Evolutionary conservation across 2,329 filamentous ascomycete genomes (phyloP).

Genomic region (Teratosphaeria gauchensis): DNA sequence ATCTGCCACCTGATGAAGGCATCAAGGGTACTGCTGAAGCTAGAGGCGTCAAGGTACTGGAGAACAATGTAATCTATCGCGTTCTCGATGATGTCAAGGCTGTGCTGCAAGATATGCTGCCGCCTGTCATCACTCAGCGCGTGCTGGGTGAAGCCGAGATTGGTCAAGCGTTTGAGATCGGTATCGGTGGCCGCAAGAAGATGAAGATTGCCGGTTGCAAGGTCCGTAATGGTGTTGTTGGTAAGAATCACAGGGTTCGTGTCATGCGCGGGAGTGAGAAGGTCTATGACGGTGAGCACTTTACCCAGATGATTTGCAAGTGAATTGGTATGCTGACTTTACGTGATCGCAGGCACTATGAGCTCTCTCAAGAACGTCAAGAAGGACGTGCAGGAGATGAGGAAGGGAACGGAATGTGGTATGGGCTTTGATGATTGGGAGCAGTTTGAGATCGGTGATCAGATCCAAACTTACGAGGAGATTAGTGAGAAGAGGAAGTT

Average conservation of each 20-base stretch:
- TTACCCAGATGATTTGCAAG: not conserved
- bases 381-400: conserved; percentile 81
- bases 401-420: conserved; percentile 88
- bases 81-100: conserved; percentile 63
- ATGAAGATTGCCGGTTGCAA: conserved; percentile 78
- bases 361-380: conserved; percentile 82
- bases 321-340: not conserved
- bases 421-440: conserved; percentile 75
- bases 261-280: conserved; percentile 66
- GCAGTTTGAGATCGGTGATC: conserved; percentile 69
- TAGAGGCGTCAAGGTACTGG: conserved; percentile 65
- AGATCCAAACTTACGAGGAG: conserved; percentile 81
- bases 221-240: conserved; percentile 70
- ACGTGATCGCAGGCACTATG: conserved; percentile 54
- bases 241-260: conserved; percentile 53
- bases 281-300: conserved; percentile 68
- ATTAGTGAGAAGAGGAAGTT: conserved; percentile 57
- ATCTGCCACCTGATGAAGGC: conserved; percentile 54
- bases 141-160: conserved; percentile 86
- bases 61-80: conserved; percentile 80
- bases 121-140: conserved; percentile 55
- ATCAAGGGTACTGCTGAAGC: conserved; percentile 62
- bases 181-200: conserved; percentile 58
- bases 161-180: conserved; percentile 73
- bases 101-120: conserved; percentile 58